phyloP scores from a whole-genome alignment of 2,329 filamentous ascomycete species.

The Exophiala phaeomuriformis region DNA sequence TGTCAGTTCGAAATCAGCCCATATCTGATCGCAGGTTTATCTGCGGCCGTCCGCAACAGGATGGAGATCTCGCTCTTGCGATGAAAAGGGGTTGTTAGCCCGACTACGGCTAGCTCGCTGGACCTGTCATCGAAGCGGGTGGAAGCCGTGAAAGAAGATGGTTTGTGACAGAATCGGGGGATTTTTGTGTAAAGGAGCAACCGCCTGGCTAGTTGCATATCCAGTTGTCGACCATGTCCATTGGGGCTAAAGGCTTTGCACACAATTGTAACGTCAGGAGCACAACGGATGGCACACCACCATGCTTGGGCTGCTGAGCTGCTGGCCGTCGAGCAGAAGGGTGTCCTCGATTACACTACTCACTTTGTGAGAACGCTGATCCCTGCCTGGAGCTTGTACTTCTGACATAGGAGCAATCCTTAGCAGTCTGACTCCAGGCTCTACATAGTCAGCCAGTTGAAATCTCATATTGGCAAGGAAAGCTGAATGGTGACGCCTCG shows the following conservation, averaged over 20 bases:
- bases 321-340: background rate
- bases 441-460: too few species aligned
- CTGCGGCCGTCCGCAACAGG: background rate
- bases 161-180: conserved; percentile 27
- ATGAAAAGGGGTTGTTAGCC: conserved; percentile 8
- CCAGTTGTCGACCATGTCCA: background rate
- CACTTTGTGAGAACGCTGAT: background rate
- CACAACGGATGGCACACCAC: background rate
- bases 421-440: too few species aligned
- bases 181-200: conserved; percentile 26
- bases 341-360: background rate
- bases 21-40: conserved; percentile 7
- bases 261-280: background rate
- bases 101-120: conserved; percentile 16
- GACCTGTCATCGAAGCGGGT: conserved; percentile 25
- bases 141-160: conserved; percentile 21
- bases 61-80: conserved; percentile 1
- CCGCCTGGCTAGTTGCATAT: conserved; percentile 16
- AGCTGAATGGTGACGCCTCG: too few species aligned
- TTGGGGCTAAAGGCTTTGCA: background rate
- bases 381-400: background rate
- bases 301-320: background rate
- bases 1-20: conserved; percentile 8
- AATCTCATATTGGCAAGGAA: too few species aligned
- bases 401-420: background rate